Percentiles rank a stretch among this genome's conserved stretches.
Evolutionary conservation across 805 yeast species (phyloP).

Genomic region (Spathaspora hagerdaliae): DNA sequence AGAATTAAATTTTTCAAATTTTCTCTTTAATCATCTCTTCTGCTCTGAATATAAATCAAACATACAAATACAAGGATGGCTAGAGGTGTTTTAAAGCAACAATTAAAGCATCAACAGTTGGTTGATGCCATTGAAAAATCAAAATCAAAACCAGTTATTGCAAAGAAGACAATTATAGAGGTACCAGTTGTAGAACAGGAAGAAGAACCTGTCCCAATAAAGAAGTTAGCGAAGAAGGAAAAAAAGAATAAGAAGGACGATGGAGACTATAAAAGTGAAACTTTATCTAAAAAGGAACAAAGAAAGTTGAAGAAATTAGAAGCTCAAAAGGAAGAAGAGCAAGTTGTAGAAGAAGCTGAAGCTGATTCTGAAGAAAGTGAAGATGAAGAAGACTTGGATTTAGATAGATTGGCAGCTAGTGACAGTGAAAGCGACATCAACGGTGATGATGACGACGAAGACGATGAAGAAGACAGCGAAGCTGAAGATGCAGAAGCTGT

Average conservation of each 20-base stretch:
- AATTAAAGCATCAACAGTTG: conserved; percentile 26
- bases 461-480: conserved; percentile 30
- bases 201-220: conserved; percentile 4
- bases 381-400: conserved; percentile 42
- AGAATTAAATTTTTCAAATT: conserved; percentile 1
- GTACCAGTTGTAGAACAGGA: conserved; percentile 5
- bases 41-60: background rate
- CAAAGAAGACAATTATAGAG: conserved; percentile 7
- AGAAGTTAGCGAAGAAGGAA: conserved; percentile 8
- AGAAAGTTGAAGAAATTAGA: conserved; percentile 53
- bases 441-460: conserved; percentile 27
- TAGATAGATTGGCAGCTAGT: conserved; percentile 53
- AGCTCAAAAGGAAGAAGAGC: conserved; percentile 19
- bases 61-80: conserved; percentile 18
- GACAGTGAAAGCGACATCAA: conserved; percentile 43
- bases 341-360: conserved; percentile 21
- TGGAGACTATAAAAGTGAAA: conserved; percentile 43
- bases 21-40: background rate
- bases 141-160: conserved; percentile 17
- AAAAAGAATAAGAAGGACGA: conserved; percentile 12
- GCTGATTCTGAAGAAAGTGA: conserved; percentile 40
- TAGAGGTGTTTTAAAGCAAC: conserved; percentile 25
- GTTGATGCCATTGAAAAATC: conserved; percentile 20
- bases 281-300: conserved; percentile 60
- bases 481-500: conserved; percentile 43